phyloP scores from a whole-genome alignment of 169 alveolate species.

The Perkinsus olseni region DNA sequence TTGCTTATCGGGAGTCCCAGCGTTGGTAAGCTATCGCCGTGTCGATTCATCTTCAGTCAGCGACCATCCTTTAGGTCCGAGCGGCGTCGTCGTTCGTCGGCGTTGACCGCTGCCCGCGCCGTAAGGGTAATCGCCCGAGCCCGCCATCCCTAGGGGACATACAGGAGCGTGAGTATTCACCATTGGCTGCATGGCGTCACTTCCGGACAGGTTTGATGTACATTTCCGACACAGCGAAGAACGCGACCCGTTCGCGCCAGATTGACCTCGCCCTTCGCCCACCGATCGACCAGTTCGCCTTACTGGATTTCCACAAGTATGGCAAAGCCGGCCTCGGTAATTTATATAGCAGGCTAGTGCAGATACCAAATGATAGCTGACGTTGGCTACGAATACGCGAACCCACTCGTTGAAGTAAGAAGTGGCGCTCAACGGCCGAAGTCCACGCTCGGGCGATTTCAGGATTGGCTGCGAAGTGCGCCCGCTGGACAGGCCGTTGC shows the following conservation, averaged over 20 bases:
- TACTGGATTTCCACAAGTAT: constrained; percentile 9
- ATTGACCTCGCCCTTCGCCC: constrained; percentile 12
- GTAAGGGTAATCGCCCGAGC: not conserved
- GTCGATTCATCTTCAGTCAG: not conserved
- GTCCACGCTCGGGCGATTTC: not conserved
- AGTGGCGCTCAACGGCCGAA: not conserved
- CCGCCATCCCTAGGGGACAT: not conserved
- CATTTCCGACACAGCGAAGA: not conserved
- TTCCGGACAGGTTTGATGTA: not conserved
- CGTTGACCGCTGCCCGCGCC: not conserved
- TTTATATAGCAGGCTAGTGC: not conserved
- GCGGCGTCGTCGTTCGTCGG: not conserved
- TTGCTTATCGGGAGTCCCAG: not conserved
- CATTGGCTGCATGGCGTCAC: too few species aligned
- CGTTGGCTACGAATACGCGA: constrained; percentile 4
- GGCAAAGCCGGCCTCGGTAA: not conserved
- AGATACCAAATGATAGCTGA: not conserved
- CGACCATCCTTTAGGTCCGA: not conserved
- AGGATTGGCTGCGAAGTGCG: not conserved
- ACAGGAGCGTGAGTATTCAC: not conserved
- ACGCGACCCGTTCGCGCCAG: not conserved
- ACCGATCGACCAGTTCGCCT: constrained; percentile 4
- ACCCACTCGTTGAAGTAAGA: not conserved
- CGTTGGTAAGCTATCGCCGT: not conserved
- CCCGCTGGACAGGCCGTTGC: not conserved